Conservation (phyloP, 2,329 filamentous ascomycete species). For the Claviceps purpurea region DNA sequence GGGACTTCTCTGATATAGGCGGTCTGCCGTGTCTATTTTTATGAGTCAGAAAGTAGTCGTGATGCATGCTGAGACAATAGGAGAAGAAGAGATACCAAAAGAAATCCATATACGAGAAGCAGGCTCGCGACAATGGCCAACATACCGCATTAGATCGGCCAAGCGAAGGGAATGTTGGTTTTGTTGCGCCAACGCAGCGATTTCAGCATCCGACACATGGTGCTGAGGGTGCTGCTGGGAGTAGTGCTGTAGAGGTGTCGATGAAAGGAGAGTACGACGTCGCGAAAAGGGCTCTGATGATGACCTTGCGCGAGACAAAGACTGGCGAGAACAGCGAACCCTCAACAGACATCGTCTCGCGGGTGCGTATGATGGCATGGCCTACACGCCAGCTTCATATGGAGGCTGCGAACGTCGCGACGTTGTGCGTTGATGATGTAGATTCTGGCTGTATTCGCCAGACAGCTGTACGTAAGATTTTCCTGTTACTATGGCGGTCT, state of each 20-base stretch:
- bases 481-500: no score
- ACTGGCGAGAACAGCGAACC: background rate
- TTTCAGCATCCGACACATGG: slow-evolving; percentile 56
- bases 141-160: slow-evolving; percentile 75
- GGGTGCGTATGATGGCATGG: slow-evolving; percentile 7
- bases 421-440: no score
- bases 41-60: background rate
- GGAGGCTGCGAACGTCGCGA: no score
- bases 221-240: background rate
- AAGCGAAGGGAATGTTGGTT: slow-evolving; percentile 73
- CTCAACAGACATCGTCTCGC: background rate
- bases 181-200: slow-evolving; percentile 63
- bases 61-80: background rate
- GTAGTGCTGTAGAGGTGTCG: background rate
- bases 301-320: background rate
- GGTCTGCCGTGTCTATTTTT: slow-evolving; percentile 58
- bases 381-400: background rate
- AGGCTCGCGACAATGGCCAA: background rate
- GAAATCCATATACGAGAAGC: background rate
- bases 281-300: background rate
- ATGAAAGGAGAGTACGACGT: background rate
- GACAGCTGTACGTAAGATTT: no score
- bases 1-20: slow-evolving; percentile 63
- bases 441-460: no score
- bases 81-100: no score